Evolutionary conservation across 306 rosid genomes (phyloP).

Genomic region (Fagus sylvatica): DNA sequence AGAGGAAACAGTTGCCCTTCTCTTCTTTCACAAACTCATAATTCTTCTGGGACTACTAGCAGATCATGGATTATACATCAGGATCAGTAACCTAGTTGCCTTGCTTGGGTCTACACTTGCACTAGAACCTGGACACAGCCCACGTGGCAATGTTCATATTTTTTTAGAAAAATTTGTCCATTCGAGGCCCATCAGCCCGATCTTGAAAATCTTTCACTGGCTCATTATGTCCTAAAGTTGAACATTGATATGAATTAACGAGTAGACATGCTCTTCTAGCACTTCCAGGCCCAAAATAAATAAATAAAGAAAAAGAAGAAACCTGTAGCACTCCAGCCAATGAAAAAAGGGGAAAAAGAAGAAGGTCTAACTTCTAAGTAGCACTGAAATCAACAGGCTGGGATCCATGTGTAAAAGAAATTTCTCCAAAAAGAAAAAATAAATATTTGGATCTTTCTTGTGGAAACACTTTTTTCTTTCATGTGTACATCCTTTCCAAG

Average conservation of each 20-base stretch:
- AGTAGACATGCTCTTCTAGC: background rate
- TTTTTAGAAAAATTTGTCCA: too few relatives aligned
- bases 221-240: background rate
- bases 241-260: background rate
- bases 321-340: background rate
- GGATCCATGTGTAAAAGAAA: constrained; percentile 19
- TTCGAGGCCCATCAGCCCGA: background rate
- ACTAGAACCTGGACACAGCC: too few relatives aligned
- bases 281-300: background rate
- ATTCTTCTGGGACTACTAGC: constrained; percentile 84
- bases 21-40: constrained; percentile 60
- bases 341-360: background rate
- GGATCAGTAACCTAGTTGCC: too few relatives aligned
- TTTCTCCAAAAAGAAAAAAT: constrained; percentile 3
- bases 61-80: constrained; percentile 20
- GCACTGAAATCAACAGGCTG: constrained; percentile 8
- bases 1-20: constrained; percentile 51
- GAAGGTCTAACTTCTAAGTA: too few relatives aligned
- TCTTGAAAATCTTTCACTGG: background rate
- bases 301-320: background rate
- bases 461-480: constrained; percentile 41
- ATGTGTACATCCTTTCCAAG: constrained; percentile 43
- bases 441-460: constrained; percentile 37
- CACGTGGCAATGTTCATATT: background rate
- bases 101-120: too few relatives aligned